Evolutionary conservation across 768 basidiomycete species (phyloP).

Genomic region (Hygrophoropsis aurantiaca): DNA sequence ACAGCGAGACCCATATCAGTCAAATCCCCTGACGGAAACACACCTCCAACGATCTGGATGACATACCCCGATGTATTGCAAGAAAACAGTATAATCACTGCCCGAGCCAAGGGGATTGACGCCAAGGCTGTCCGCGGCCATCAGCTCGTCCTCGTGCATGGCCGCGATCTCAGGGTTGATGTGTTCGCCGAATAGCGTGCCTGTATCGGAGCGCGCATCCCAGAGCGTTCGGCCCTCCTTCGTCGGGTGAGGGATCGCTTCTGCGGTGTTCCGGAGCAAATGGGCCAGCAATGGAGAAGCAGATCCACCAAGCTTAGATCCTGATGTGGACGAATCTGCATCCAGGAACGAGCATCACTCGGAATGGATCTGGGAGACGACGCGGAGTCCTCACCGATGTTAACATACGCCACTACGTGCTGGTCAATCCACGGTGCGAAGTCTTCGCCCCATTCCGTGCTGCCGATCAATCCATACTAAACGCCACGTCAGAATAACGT

Average conservation of each 20-base stretch:
- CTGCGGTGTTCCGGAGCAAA: slow-evolving; percentile 65
- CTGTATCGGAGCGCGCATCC: slow-evolving; percentile 66
- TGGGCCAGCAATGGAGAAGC: slow-evolving; percentile 85
- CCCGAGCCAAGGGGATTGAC: slow-evolving; percentile 48
- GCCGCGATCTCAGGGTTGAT: slow-evolving; percentile 27
- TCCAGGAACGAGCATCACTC: neutral
- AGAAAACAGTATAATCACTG: slow-evolving; percentile 63
- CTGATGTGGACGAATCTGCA: slow-evolving; percentile 49
- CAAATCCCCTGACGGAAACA: neutral
- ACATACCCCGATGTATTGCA: slow-evolving; percentile 55
- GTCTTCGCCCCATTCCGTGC: slow-evolving; percentile 71
- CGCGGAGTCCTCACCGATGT: slow-evolving; percentile 41
- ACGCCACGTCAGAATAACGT: neutral
- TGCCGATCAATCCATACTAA: slow-evolving; percentile 54
- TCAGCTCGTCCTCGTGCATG: slow-evolving; percentile 21
- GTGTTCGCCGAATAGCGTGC: slow-evolving; percentile 37
- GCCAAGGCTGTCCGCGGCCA: slow-evolving; percentile 18
- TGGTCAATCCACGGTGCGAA: slow-evolving; percentile 54
- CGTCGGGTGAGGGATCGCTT: slow-evolving; percentile 74
- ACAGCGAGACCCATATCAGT: neutral
- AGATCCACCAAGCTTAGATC: slow-evolving; percentile 46
- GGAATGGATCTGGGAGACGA: neutral
- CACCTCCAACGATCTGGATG: neutral
- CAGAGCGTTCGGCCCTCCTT: slow-evolving; percentile 65
- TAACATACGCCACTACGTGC: slow-evolving; percentile 62